Conservation (phyloP, 2,329 filamentous ascomycete genomes). For the Knoxdaviesia proteae region DNA sequence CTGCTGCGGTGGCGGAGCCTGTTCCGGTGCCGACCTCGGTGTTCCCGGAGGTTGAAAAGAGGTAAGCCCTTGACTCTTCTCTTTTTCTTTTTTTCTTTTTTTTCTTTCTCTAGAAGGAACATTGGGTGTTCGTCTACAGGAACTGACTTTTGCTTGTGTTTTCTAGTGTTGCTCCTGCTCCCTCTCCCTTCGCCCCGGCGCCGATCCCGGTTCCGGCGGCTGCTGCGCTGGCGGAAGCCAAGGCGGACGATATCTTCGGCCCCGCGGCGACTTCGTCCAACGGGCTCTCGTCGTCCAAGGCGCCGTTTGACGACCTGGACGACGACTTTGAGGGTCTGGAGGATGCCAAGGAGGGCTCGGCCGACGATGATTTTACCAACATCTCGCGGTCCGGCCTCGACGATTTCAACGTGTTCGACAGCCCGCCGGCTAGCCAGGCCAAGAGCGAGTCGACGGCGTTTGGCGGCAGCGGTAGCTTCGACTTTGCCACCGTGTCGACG, state of each 20-base stretch:
- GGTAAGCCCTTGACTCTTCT: too few species aligned
- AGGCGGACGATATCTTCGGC: slow-evolving; percentile 21
- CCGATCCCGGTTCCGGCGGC: neutral
- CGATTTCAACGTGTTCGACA: slow-evolving; percentile 73
- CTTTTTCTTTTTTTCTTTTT: too few species aligned
- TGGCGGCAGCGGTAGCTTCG: slow-evolving; percentile 32
- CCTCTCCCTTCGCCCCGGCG: neutral
- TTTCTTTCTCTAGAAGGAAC: too few species aligned
- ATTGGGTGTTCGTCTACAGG: too few species aligned
- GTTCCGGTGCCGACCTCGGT: slow-evolving; percentile 8
- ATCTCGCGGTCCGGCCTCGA: slow-evolving; percentile 50
- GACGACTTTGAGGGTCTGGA: slow-evolving; percentile 66
- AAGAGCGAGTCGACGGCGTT: slow-evolving; percentile 33
- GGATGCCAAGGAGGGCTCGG: slow-evolving; percentile 63
- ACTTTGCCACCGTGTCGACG: slow-evolving; percentile 28
- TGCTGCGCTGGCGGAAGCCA: slow-evolving; percentile 5
- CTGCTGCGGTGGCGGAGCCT: slow-evolving; percentile 11
- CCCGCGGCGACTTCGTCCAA: slow-evolving; percentile 13
- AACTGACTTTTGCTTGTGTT: too few species aligned
- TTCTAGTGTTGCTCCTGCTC: neutral
- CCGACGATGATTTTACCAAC: slow-evolving; percentile 61
- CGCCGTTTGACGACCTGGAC: slow-evolving; percentile 55
- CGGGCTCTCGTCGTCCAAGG: slow-evolving; percentile 15
- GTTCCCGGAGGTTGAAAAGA: slow-evolving; percentile 2
- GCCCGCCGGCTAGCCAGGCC: slow-evolving; percentile 31